Evolutionary conservation across 192 early-diverging fungal species (phyloP), one percentile per base, ranked within the genome.

Genomic region (Entrophospora sp.): DNA sequence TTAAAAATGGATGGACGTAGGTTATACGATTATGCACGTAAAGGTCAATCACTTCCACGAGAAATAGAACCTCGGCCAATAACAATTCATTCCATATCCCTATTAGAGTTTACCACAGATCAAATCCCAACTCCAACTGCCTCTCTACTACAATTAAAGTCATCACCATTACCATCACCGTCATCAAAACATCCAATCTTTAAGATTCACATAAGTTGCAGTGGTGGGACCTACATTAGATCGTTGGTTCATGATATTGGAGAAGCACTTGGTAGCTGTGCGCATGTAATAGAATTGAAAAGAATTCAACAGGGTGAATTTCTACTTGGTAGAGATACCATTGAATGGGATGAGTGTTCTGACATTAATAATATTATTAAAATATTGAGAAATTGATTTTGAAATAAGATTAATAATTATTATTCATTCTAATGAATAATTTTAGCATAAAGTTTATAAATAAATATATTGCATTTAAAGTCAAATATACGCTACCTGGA

Each of bases 151-250:
- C n/a, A n/a, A n/a, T n/a, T n/a, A n/a, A n/a, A n/a, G n/a, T n/a
- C n/a, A n/a, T n/a, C n/a, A n/a, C n/a, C n/a, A n/a, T 28, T 20
- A 13, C 35, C 31, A 34, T 53, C 40, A 32, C 9, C n/a, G 4
- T 18, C 52, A 35, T 13, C 38, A 64, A 45, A 38, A 36, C n/a
- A 73, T 9, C 56, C 84, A 3, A 49, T 35, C 8, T 77, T 87
- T 64, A 80, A 83, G 67, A 69, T 90, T 27, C 45, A 73, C n/a
- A 77, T 91, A 1, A 65, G 74, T 32, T 82, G 85, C 57, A 80
- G 84, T 30, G 81, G 87, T 30, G 89, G 89, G 24, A 84, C 86
- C 12, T 91, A 91, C 72, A 79, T 91, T 49, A 73, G 89, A 6
- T 85, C 83, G 38, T 67, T 91, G 27, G 73, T 91, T n/a, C 63